Evolutionary conservation across 495 filamentous ascomycete species (phyloP).

Genomic region (Talaromyces liani): DNA sequence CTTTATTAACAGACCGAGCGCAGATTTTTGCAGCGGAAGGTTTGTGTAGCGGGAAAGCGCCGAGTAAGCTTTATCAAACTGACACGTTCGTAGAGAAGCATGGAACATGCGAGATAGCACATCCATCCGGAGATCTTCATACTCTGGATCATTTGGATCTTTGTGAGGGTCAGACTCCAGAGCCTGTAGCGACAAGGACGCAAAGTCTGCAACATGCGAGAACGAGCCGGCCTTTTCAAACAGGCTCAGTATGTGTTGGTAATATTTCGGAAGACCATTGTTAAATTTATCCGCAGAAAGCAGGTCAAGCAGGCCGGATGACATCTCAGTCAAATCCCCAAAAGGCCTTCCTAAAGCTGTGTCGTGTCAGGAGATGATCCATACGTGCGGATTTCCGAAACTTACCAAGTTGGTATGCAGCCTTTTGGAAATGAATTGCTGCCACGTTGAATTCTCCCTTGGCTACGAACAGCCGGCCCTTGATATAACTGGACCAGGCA

Average conservation of each 20-base stretch:
- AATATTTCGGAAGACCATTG: constrained; percentile 74
- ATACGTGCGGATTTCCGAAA: constrained; percentile 12
- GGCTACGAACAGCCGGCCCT: constrained; percentile 70
- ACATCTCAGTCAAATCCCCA: constrained; percentile 41
- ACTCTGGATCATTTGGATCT: constrained; percentile 19
- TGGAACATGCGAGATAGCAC: constrained; percentile 78
- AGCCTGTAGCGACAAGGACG: constrained; percentile 68
- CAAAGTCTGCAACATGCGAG: constrained; percentile 78
- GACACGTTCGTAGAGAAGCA: constrained; percentile 64
- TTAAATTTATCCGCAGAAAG: constrained; percentile 65
- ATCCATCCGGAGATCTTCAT: constrained; percentile 43
- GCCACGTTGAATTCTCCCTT: constrained; percentile 66
- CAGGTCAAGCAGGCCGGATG: constrained; percentile 59
- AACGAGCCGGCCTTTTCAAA: constrained; percentile 71
- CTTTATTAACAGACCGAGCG: constrained; percentile 61
- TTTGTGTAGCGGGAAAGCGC: constrained; percentile 67
- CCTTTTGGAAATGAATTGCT: constrained; percentile 69
- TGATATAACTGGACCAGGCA: constrained; percentile 76
- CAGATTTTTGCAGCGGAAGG: constrained; percentile 51
- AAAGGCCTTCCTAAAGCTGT: constrained; percentile 36
- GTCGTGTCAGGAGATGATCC: constrained; percentile 5
- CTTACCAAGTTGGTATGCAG: constrained; percentile 75
- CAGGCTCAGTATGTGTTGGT: constrained; percentile 73
- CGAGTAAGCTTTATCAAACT: constrained; percentile 76
- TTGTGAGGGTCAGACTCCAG: constrained; percentile 37